Percentiles rank a stretch among this genome's conserved stretches.
Evolutionary conservation across 495 filamentous ascomycete genomes (phyloP).

Genomic region (Daldinia vernicosa): DNA sequence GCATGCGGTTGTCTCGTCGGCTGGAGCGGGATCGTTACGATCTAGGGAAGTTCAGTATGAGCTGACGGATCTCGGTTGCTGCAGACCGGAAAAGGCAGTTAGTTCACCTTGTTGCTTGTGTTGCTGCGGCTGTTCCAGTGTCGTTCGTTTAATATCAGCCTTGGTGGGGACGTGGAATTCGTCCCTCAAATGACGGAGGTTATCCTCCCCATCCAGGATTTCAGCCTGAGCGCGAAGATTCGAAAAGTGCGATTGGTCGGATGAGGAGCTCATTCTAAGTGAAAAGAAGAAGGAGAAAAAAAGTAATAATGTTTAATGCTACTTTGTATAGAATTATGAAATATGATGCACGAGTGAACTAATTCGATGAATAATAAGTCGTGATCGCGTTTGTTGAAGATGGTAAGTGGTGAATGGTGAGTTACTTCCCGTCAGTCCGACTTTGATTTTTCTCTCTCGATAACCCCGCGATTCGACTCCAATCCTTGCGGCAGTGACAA

Average conservation of each 20-base stretch:
- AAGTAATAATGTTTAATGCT: not conserved
- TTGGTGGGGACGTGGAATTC: slow-evolving; percentile 90
- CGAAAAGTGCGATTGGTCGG: slow-evolving; percentile 39
- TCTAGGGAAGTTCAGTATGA: slow-evolving; percentile 45
- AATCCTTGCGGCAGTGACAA: not conserved
- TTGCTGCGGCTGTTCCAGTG: slow-evolving; percentile 50
- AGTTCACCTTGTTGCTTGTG: slow-evolving; percentile 36
- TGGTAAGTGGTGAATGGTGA: slow-evolving; percentile 22
- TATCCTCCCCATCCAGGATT: slow-evolving; percentile 72
- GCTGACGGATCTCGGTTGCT: slow-evolving; percentile 24
- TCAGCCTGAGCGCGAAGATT: slow-evolving; percentile 63
- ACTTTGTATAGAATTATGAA: not conserved
- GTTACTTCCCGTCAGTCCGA: slow-evolving; percentile 29
- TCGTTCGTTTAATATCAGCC: slow-evolving; percentile 75
- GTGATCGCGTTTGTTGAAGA: slow-evolving; percentile 12
- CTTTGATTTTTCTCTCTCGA: not conserved
- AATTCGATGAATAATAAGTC: slow-evolving; percentile 11
- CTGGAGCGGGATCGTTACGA: slow-evolving; percentile 42
- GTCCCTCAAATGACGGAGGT: slow-evolving; percentile 69
- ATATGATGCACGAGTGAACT: not conserved
- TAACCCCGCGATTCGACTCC: slow-evolving; percentile 25
- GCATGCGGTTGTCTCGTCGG: slow-evolving; percentile 52
- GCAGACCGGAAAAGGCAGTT: slow-evolving; percentile 22
- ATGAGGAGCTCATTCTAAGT: slow-evolving; percentile 43
- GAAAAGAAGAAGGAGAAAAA: not conserved